Evolutionary conservation across 441 rosid species (phyloP).

Genomic region (Arabidopsis lyrata): DNA sequence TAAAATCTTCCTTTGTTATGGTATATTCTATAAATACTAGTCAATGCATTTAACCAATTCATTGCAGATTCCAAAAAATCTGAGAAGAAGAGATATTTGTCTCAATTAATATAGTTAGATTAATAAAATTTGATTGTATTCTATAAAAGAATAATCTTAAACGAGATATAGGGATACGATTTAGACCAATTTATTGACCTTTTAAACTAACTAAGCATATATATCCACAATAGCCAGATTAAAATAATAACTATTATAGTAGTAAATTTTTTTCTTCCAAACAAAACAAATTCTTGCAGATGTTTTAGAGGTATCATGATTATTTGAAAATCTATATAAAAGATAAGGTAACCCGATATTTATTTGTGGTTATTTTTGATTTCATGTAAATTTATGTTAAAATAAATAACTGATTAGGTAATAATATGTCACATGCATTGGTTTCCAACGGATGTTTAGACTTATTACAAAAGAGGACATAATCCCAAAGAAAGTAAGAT

Average conservation of each 20-base stretch:
- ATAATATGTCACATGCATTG: conserved; percentile 21
- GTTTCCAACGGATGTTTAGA: conserved; percentile 5
- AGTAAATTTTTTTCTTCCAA: not conserved
- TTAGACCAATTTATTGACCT: not conserved
- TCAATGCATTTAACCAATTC: not conserved
- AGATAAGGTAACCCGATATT: not conserved
- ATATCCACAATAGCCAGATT: not conserved
- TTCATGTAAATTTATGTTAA: not conserved
- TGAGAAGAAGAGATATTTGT: not conserved
- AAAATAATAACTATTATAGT: not conserved
- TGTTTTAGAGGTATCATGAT: not conserved
- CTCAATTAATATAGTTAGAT: not conserved
- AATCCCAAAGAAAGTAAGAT: conserved; percentile 21
- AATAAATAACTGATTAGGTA: conserved; percentile 7
- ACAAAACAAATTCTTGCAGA: not conserved
- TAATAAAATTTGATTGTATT: not conserved
- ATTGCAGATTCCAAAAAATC: not conserved
- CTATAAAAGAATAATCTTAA: not conserved
- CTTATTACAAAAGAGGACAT: conserved; percentile 12
- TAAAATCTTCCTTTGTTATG: conserved; percentile 5
- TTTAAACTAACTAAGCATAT: not conserved
- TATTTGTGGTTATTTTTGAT: not conserved
- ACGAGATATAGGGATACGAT: not conserved
- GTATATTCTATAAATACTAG: not conserved
- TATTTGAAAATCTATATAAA: not conserved